phyloP scores from a whole-genome alignment of 345 rosid genomes.

The Dovyalis caffra region DNA sequence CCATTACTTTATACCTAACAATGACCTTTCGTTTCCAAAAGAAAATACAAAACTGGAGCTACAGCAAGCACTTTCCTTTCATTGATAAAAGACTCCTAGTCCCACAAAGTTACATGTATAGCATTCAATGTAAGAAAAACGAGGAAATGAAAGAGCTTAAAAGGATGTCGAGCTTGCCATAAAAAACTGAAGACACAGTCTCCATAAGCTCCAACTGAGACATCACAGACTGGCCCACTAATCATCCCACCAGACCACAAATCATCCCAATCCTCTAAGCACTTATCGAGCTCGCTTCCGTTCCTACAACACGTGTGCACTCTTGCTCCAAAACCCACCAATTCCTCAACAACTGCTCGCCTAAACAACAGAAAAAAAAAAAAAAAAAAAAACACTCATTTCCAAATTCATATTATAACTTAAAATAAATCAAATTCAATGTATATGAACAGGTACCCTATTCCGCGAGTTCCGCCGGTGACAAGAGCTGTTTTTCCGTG shows the following conservation, averaged over 20 bases:
- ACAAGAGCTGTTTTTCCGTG: constrained; percentile 20
- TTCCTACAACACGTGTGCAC: constrained; percentile 72
- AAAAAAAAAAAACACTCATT: no score
- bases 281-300: constrained; percentile 41
- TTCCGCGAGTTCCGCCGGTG: constrained; percentile 48
- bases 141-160: not conserved
- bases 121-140: not conserved
- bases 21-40: not conserved
- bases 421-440: not conserved
- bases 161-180: constrained; percentile 26
- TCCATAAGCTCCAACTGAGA: constrained; percentile 22
- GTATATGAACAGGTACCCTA: constrained; percentile 39
- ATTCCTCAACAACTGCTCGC: constrained; percentile 73
- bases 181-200: constrained; percentile 14
- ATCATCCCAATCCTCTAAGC: constrained; percentile 49
- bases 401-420: not conserved
- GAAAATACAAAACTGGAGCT: not conserved
- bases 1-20: not conserved
- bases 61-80: constrained; percentile 9
- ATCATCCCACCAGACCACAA: constrained; percentile 36
- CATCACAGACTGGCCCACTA: constrained; percentile 66
- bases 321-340: constrained; percentile 62
- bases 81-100: constrained; percentile 22
- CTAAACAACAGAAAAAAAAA: constrained; percentile 22
- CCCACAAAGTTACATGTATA: not conserved